A percentile compares a stretch with the other conserved stretches of the same genome.
Conservation (phyloP, 2,329 filamentous ascomycete genomes). For the Calonectria multiphialidica region DNA sequence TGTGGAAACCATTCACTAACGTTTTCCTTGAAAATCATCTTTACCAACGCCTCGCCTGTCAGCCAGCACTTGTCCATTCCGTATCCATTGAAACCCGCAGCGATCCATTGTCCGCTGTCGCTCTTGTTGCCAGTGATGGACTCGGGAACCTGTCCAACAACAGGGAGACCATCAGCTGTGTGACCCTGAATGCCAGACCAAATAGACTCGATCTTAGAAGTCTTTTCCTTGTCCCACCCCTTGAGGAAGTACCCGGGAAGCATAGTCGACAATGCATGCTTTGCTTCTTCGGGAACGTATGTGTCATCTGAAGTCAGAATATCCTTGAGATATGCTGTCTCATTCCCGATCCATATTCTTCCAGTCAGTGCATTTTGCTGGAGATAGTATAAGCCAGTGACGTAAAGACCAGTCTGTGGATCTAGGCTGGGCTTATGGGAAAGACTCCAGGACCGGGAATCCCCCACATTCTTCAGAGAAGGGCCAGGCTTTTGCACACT, state of each 20-base stretch:
- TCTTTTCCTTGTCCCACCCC: slow-evolving; percentile 41
- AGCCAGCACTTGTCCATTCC: slow-evolving; percentile 65
- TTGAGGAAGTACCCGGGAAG: slow-evolving; percentile 53
- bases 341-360: slow-evolving; percentile 65
- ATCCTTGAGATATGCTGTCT: slow-evolving; percentile 52
- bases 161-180: slow-evolving; percentile 59
- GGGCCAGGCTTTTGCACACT: slow-evolving; percentile 57
- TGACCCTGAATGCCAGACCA: slow-evolving; percentile 63
- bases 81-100: slow-evolving; percentile 61
- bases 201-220: slow-evolving; percentile 48
- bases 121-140: slow-evolving; percentile 30
- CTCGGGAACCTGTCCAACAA: slow-evolving; percentile 58
- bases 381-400: slow-evolving; percentile 35
- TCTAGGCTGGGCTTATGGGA: slow-evolving; percentile 57
- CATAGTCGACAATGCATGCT: slow-evolving; percentile 49
- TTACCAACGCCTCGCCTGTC: slow-evolving; percentile 54
- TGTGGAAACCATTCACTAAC: slow-evolving; percentile 38
- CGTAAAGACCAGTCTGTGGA: slow-evolving; percentile 57
- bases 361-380: slow-evolving; percentile 45
- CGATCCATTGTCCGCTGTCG: slow-evolving; percentile 58
- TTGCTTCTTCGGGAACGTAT: slow-evolving; percentile 48
- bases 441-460: slow-evolving; percentile 60
- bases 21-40: slow-evolving; percentile 40
- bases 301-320: slow-evolving; percentile 60
- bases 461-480: slow-evolving; percentile 40